These are phyloP conservation scores for Termitomyces sp. DNA, from an alignment of 1,284 basidiomycete genomes.

Conservation along the genomic window DNA sequence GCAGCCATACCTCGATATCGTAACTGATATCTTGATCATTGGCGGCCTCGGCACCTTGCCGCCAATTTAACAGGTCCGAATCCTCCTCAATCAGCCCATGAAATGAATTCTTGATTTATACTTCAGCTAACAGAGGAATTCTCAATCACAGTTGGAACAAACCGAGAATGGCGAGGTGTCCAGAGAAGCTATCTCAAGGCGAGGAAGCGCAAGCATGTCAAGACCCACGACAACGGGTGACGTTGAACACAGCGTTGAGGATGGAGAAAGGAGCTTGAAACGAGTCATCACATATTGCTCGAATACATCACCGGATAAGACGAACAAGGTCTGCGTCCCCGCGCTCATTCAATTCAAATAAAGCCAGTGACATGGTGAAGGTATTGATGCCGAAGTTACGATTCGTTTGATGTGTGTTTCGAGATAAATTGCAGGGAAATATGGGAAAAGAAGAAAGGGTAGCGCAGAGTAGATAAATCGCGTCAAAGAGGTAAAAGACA, in stretches of 20 bases:
- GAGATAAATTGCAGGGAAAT: neutral
- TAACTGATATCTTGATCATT: constrained; percentile 28
- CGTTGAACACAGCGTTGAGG: constrained; percentile 13
- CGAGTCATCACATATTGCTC: neutral
- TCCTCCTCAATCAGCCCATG: constrained; percentile 19
- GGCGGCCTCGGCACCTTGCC: constrained; percentile 2
- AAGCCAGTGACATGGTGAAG: neutral
- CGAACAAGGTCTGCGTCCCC: constrained; percentile 5
- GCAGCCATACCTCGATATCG: constrained; percentile 31
- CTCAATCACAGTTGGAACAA: constrained; percentile 1
- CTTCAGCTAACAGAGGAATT: neutral
- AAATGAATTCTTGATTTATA: constrained; percentile 25
- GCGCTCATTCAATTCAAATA: neutral
- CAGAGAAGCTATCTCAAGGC: constrained; percentile 25
- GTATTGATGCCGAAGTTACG: neutral
- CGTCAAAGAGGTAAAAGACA: neutral
- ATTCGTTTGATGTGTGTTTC: neutral
- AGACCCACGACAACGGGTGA: constrained; percentile 7
- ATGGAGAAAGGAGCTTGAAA: constrained; percentile 14
- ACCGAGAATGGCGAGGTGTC: constrained; percentile 28
- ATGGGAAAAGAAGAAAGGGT: neutral
- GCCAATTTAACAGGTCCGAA: constrained; percentile 6
- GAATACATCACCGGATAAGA: neutral
- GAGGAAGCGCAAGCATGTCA: constrained; percentile 16
- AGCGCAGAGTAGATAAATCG: neutral